Evolutionary conservation across 305 asterid genomes (phyloP).

Genomic region (Solanum chacoense): DNA sequence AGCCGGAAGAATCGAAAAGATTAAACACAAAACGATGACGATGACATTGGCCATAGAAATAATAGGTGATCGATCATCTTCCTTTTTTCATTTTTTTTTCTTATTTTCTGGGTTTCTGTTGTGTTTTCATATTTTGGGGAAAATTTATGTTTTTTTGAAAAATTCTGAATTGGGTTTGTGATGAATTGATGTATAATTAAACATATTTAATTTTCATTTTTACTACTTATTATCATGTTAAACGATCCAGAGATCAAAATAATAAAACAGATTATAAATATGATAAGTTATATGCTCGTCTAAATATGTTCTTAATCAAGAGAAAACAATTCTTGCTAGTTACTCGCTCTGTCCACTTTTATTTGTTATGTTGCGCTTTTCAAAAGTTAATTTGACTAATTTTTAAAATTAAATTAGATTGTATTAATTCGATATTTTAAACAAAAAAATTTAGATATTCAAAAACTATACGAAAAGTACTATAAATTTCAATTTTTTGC

Average conservation of each 20-base stretch:
- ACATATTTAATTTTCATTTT: background rate
- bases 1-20: background rate
- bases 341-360: background rate
- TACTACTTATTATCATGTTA: background rate
- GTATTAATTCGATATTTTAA: no score
- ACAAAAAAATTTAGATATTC: no score
- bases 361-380: background rate
- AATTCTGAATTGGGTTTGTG: background rate
- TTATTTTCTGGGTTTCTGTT: background rate
- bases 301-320: background rate
- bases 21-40: background rate
- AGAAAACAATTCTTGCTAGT: background rate
- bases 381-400: fast-evolving
- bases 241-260: background rate
- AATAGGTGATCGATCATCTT: background rate
- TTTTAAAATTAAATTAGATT: no score
- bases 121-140: background rate
- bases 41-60: background rate
- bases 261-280: no score
- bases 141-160: background rate
- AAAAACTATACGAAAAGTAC: background rate
- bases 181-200: background rate
- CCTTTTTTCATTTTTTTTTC: background rate
- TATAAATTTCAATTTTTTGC: no score
- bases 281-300: background rate